Percentiles rank a stretch among this genome's conserved stretches.
Evolutionary conservation across 148 eudicot genomes (phyloP).

Genomic region (Dianthus caryophyllus): DNA sequence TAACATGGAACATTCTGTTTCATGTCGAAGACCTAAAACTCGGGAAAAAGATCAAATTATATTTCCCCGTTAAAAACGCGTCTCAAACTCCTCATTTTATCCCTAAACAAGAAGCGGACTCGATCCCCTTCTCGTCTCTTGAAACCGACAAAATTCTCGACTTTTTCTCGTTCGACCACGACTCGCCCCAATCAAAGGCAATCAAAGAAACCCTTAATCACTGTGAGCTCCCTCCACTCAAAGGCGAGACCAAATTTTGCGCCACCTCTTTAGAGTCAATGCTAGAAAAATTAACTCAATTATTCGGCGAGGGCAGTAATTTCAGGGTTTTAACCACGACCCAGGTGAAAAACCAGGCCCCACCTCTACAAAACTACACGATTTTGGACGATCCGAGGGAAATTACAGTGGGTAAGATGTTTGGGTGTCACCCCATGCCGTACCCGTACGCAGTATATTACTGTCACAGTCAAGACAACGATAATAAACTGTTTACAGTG

Average conservation of each 20-base stretch:
- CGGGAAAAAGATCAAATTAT: constrained; percentile 40
- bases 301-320: constrained; percentile 25
- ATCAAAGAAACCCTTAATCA: constrained; percentile 32
- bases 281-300: constrained; percentile 28
- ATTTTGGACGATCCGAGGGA: constrained; percentile 33
- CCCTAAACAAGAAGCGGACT: constrained; percentile 42
- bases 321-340: constrained; percentile 41
- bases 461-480: constrained; percentile 51
- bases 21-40: constrained; percentile 35
- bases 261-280: constrained; percentile 47
- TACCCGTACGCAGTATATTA: constrained; percentile 62
- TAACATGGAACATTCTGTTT: constrained; percentile 47
- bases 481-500: constrained; percentile 38
- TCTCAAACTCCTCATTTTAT: constrained; percentile 38
- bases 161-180: constrained; percentile 32
- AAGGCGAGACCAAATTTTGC: constrained; percentile 42
- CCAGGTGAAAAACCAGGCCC: constrained; percentile 22
- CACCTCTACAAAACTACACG: constrained; percentile 48
- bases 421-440: constrained; percentile 67
- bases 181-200: constrained; percentile 45
- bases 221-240: constrained; percentile 38
- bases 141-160: constrained; percentile 36
- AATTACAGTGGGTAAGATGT: constrained; percentile 26
- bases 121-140: constrained; percentile 49
- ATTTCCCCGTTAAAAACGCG: constrained; percentile 39